Evolutionary conservation across 495 filamentous ascomycete genomes (phyloP), one percentile per base, ranked within the genome.

Genomic region (Pseudevernia furfuracea): DNA sequence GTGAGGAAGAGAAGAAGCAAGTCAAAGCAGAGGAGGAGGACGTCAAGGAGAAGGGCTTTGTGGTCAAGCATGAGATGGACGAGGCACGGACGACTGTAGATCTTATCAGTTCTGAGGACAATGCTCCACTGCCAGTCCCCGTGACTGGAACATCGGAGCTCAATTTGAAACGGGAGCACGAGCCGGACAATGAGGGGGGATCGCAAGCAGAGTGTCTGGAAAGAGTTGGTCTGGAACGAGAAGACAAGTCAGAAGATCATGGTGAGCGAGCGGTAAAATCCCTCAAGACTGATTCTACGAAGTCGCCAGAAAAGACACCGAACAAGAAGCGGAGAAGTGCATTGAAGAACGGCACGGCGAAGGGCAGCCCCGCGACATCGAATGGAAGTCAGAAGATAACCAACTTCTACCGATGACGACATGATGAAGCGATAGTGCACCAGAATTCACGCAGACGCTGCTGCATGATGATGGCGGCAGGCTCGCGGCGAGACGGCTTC

Each of bases 361-460:
- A 79, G 71, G 58, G 72, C 69, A 77, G 71, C 58, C 77, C 78
- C 14, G 67, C 65, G 21, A 86, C 89, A 68, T 59, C 73, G n/a
- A 72, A 74, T 4, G 80, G 88, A 14, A 89, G 82, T 59, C 87
- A 88, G 73, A 88, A 85, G 75, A 96, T 96, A 63, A 96, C 91
- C 0, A 90, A 81, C 60, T 96, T 95, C 72, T 94, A 95, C 75
- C 82, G 78, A 36, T 61, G 58, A 61, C 44, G 63, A 36, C 25
- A 59, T 53, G 4, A 36, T 39, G 64, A 59, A 58, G 63, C 19
- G 14, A 52, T 48, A 3, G 19, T 49, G 17, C 59, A 49, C 21
- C 28, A 64, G 58, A 58, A 21, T 34, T 55, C 52, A 68, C 43
- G 66, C 39, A 64, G 58, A 58, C 58, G 62, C 15, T 55, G 52